phyloP scores from a whole-genome alignment of 495 filamentous ascomycete species.

The Cercophora sp. region DNA sequence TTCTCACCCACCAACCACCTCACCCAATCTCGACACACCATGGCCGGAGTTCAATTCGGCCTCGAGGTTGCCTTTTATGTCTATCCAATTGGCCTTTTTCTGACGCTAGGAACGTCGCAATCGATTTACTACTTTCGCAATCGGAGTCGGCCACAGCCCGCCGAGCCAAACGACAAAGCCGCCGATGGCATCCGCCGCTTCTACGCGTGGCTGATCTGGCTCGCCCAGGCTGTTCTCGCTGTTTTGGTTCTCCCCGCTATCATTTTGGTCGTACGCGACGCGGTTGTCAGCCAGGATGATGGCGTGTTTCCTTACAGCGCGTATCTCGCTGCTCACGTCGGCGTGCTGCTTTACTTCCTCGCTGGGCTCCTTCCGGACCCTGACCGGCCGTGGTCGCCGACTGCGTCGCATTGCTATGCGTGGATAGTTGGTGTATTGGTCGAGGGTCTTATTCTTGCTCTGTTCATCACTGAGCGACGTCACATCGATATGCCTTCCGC shows the following conservation, averaged over 20 bases:
- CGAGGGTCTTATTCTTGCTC: conserved; percentile 26
- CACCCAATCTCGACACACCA: no score
- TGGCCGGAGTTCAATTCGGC: conserved; percentile 32
- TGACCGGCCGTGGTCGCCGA: conserved; percentile 32
- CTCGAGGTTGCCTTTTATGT: conserved; percentile 29
- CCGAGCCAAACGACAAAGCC: conserved; percentile 20
- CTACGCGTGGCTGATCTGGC: conserved; percentile 27
- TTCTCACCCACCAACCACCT: no score
- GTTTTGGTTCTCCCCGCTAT: conserved; percentile 25
- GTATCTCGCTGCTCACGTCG: conserved; percentile 26
- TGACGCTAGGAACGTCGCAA: conserved; percentile 24
- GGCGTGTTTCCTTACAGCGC: conserved; percentile 30
- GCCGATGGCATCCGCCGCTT: conserved; percentile 20
- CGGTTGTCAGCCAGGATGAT: conserved; percentile 14
- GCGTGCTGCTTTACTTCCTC: conserved; percentile 28
- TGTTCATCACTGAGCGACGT: conserved; percentile 20
- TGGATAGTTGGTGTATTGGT: conserved; percentile 25
- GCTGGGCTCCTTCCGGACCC: conserved; percentile 32
- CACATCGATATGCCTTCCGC: conserved; percentile 19
- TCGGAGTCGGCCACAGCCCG: conserved; percentile 11
- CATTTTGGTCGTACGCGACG: conserved; percentile 23
- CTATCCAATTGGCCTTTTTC: conserved; percentile 29
- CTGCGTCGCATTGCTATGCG: conserved; percentile 22
- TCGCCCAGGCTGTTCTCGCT: conserved; percentile 19
- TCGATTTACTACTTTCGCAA: conserved; percentile 23